Evolutionary conservation across 2,329 filamentous ascomycete species (phyloP).

Genomic region (Trichoderma simmonsii): DNA sequence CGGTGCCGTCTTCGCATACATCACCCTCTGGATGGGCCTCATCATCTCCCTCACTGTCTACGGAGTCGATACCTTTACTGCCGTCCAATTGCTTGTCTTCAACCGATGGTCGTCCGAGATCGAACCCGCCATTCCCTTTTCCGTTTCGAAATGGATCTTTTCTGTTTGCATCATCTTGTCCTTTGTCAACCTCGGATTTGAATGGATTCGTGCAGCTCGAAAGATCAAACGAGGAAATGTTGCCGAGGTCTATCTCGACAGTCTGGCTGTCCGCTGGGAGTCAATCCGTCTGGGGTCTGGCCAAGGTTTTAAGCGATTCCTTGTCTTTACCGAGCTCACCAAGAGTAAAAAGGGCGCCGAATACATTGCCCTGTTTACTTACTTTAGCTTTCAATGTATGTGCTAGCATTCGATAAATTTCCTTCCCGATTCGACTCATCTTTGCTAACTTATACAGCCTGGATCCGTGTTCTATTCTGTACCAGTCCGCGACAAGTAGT

Average conservation of each 20-base stretch:
- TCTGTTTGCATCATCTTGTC: constrained; percentile 88
- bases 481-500: constrained; percentile 89
- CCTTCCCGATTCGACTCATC: background rate
- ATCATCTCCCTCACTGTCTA: constrained; percentile 81
- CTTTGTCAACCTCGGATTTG: constrained; percentile 74
- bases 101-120: constrained; percentile 85
- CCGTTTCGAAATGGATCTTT: constrained; percentile 92
- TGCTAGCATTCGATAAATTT: background rate
- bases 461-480: constrained; percentile 84
- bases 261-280: constrained; percentile 78
- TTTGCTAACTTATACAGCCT: constrained; percentile 52
- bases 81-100: constrained; percentile 85
- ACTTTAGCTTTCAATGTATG: constrained; percentile 70
- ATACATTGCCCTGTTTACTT: constrained; percentile 86
- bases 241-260: constrained; percentile 88
- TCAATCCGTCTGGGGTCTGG: constrained; percentile 72
- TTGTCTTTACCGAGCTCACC: constrained; percentile 89
- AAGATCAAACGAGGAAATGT: constrained; percentile 84
- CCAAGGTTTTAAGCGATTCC: constrained; percentile 80
- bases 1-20: constrained; percentile 74
- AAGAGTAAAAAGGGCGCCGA: constrained; percentile 89
- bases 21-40: constrained; percentile 78
- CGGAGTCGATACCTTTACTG: constrained; percentile 86
- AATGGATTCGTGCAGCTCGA: constrained; percentile 74
- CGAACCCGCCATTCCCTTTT: constrained; percentile 70